phyloP scores from a whole-genome alignment of 805 yeast species.

The Priceomyces fermenticarens region DNA sequence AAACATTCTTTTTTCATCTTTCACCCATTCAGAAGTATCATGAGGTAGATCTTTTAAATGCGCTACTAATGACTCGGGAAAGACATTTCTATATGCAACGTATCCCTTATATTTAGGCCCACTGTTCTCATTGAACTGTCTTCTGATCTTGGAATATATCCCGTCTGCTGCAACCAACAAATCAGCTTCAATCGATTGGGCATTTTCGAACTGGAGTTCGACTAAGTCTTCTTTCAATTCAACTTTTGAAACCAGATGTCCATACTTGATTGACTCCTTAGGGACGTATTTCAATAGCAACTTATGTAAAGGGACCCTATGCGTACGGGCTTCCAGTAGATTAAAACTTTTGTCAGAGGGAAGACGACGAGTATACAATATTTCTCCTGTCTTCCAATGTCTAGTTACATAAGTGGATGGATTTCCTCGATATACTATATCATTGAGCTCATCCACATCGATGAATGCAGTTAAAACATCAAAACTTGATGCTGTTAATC shows the following conservation, averaged over 20 bases:
- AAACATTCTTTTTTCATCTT: not conserved
- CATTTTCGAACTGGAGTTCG: not conserved
- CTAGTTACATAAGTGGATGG: constrained; percentile 2
- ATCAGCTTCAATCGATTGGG: constrained; percentile 4
- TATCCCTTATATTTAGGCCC: constrained; percentile 8
- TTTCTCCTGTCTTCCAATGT: constrained; percentile 6
- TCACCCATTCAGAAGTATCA: constrained; percentile 8
- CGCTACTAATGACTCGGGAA: constrained; percentile 3
- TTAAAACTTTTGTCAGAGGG: not conserved
- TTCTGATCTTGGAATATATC: constrained; percentile 10
- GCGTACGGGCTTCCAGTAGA: constrained; percentile 6
- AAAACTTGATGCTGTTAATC: constrained; percentile 2
- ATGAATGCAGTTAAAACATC: constrained; percentile 4
- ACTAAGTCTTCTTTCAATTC: constrained; percentile 3
- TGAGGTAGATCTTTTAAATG: constrained; percentile 6
- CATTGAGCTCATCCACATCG: constrained; percentile 3
- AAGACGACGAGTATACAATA: constrained; percentile 1
- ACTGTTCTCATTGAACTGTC: constrained; percentile 5
- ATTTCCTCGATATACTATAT: constrained; percentile 3
- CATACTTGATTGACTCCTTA: constrained; percentile 6
- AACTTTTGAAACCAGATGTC: constrained; percentile 2
- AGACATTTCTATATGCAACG: constrained; percentile 10
- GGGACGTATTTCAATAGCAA: constrained; percentile 19
- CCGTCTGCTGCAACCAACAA: constrained; percentile 11
- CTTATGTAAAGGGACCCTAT: constrained; percentile 3